These are phyloP conservation scores for Ogataea kodamae DNA, from an alignment of 805 yeast genomes.

Conservation along the genomic window DNA sequence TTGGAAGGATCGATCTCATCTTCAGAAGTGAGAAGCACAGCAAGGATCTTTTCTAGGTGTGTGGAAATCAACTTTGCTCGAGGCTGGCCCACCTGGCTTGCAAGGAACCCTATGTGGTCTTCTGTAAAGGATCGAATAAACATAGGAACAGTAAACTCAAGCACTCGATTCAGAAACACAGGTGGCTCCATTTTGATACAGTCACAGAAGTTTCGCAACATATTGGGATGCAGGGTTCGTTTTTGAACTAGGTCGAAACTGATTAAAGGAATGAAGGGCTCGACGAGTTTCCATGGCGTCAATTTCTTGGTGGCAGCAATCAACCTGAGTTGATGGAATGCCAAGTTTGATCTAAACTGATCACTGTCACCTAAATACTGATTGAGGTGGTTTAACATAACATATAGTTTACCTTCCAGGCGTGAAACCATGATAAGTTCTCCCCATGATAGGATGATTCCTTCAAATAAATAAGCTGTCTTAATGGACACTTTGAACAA, in stretches of 20 bases:
- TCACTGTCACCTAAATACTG: constrained; percentile 62
- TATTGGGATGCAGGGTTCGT: constrained; percentile 44
- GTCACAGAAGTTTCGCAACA: constrained; percentile 59
- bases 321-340: constrained; percentile 57
- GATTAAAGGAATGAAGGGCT: constrained; percentile 75
- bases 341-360: constrained; percentile 64
- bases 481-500: constrained; percentile 37
- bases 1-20: constrained; percentile 45
- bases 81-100: constrained; percentile 44
- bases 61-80: constrained; percentile 46
- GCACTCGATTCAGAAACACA: constrained; percentile 65
- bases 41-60: constrained; percentile 51
- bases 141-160: constrained; percentile 72
- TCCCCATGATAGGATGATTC: constrained; percentile 58
- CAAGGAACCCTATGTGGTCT: constrained; percentile 62
- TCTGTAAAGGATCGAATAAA: constrained; percentile 62
- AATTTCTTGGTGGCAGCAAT: constrained; percentile 53
- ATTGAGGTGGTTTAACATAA: constrained; percentile 59
- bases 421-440: constrained; percentile 58
- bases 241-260: constrained; percentile 60
- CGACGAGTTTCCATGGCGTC: constrained; percentile 75
- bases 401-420: constrained; percentile 63
- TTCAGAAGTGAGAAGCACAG: constrained; percentile 52
- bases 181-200: constrained; percentile 59
- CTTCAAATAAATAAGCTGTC: constrained; percentile 48